phyloP scores from a whole-genome alignment of 2,329 filamentous ascomycete genomes.

The Periconia digitata region DNA sequence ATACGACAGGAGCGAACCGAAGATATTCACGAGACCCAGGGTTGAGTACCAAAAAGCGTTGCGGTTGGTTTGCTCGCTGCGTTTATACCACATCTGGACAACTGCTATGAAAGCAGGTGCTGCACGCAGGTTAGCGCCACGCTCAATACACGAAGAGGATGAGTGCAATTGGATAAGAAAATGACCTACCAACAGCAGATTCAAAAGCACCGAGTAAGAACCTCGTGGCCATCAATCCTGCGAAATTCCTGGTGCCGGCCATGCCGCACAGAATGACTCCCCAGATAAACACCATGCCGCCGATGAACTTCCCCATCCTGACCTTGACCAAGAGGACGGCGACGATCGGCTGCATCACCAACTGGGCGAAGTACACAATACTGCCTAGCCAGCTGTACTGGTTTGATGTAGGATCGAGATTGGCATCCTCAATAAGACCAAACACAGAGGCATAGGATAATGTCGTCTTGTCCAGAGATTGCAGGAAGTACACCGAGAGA shows the following conservation, averaged over 20 bases:
- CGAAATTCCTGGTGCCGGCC: conserved; percentile 62
- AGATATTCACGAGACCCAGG: conserved; percentile 61
- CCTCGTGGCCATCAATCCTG: conserved; percentile 61
- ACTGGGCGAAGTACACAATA: conserved; percentile 58
- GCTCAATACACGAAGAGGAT: background rate
- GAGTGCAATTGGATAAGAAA: conserved; percentile 5
- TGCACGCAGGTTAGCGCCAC: conserved; percentile 9
- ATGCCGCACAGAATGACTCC: conserved; percentile 62
- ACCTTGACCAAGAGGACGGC: conserved; percentile 61
- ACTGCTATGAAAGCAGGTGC: conserved; percentile 48
- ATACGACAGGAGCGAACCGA: conserved; percentile 59
- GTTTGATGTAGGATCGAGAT: conserved; percentile 53
- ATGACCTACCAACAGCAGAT: conserved; percentile 50
- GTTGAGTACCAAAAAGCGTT: conserved; percentile 63
- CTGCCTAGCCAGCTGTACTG: conserved; percentile 57
- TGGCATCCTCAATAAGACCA: conserved; percentile 61
- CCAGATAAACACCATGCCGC: conserved; percentile 55
- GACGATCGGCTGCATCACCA: conserved; percentile 56
- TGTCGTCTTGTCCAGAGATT: conserved; percentile 65
- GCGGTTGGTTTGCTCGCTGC: conserved; percentile 60
- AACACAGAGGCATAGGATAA: conserved; percentile 65
- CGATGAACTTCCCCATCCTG: conserved; percentile 62
- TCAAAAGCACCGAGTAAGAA: conserved; percentile 71
- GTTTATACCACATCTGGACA: conserved; percentile 64
- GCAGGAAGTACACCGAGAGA: conserved; percentile 63